Evolutionary conservation across 345 rosid genomes (phyloP).

Genomic region (Arabidopsis thaliana): DNA sequence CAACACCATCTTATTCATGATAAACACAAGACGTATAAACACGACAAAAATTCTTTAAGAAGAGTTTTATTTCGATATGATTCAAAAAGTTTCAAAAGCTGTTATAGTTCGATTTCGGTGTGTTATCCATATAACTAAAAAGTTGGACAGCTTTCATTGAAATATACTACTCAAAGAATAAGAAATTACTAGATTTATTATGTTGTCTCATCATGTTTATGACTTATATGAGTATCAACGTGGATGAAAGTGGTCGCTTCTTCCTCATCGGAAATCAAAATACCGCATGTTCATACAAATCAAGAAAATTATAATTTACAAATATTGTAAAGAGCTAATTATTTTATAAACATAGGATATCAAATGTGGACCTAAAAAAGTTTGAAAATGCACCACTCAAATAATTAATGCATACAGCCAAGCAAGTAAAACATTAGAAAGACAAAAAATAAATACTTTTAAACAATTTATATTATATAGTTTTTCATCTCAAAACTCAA

Average conservation of each 20-base stretch:
- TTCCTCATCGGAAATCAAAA: constrained; percentile 21
- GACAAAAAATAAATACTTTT: background rate
- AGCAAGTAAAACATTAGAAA: constrained; percentile 19
- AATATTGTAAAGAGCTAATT: background rate
- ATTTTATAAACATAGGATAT: background rate
- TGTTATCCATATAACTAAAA: background rate
- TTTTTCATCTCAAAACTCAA: constrained; percentile 14
- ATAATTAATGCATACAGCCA: constrained; percentile 26
- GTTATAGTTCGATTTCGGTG: background rate
- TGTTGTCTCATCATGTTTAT: constrained; percentile 15
- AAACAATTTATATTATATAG: background rate
- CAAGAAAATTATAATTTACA: background rate
- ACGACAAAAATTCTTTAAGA: background rate
- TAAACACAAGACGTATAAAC: background rate
- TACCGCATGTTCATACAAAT: constrained; percentile 23
- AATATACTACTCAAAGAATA: background rate
- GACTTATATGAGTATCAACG: background rate
- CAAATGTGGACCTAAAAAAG: constrained; percentile 33
- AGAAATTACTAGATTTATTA: background rate
- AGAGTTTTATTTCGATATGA: background rate
- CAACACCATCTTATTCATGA: background rate
- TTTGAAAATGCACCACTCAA: constrained; percentile 15
- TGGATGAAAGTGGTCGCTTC: constrained; percentile 35
- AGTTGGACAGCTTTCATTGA: background rate
- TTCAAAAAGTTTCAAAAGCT: background rate